Evolutionary conservation across 345 rosid genomes (phyloP).

Genomic region (Iberis pinnata): DNA sequence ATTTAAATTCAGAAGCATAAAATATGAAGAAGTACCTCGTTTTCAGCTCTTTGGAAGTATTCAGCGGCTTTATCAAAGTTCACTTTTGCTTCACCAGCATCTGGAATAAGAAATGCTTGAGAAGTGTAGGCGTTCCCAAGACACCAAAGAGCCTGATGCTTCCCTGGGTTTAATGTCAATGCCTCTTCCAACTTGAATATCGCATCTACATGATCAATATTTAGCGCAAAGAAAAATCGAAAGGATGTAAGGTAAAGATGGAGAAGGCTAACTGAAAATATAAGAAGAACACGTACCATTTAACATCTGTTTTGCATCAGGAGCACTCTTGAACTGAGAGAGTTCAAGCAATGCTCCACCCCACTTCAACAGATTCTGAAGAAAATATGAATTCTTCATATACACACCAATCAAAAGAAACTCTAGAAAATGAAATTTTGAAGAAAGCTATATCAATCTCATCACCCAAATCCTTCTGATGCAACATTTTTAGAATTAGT

Average conservation of each 20-base stretch:
- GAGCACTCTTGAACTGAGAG: conserved; percentile 43
- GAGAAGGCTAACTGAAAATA: no score
- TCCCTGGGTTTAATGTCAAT: conserved; percentile 48
- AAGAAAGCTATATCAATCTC: not conserved
- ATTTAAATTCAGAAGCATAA: not conserved
- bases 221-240: not conserved
- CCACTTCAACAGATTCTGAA: conserved; percentile 45
- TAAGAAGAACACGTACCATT: conserved; percentile 21
- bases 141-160: conserved; percentile 79
- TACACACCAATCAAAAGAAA: no score
- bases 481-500: not conserved
- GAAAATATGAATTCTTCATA: no score
- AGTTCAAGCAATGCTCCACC: conserved; percentile 59
- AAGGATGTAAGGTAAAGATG: no score
- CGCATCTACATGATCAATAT: conserved; percentile 42
- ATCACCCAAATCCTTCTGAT: no score
- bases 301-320: conserved; percentile 39
- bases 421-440: not conserved
- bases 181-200: conserved; percentile 83
- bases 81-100: conserved; percentile 50
- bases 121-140: conserved; percentile 85
- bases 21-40: conserved; percentile 39
- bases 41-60: conserved; percentile 66
- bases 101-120: conserved; percentile 57
- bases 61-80: conserved; percentile 58